Percentiles rank a stretch among this genome's conserved stretches.
Conservation (phyloP, 2,329 filamentous ascomycete genomes). For the Camillea tinctor region DNA sequence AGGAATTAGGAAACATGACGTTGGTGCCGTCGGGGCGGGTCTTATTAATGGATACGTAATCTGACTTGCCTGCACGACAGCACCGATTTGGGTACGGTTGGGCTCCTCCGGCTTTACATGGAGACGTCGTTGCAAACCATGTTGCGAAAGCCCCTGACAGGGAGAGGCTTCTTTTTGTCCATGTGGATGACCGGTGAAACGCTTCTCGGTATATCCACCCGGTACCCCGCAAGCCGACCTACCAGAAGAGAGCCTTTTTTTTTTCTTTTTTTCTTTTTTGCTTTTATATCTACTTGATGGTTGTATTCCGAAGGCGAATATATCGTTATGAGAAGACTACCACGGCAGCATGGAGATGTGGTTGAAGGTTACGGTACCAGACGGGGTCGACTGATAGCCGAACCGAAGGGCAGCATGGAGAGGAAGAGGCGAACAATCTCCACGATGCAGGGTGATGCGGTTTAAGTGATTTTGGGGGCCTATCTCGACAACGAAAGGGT, state of each 20-base stretch:
- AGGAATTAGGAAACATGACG: not conserved
- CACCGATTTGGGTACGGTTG: not conserved
- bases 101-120: not conserved
- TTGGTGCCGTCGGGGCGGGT: constrained; percentile 16
- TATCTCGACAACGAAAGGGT: not conserved
- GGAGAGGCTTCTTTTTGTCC: not conserved
- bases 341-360: not conserved
- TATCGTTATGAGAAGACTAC: not conserved
- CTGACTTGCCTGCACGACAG: not conserved
- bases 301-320: not conserved
- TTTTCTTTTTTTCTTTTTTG: no score
- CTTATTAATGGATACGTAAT: constrained; percentile 20
- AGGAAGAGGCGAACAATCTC: not conserved
- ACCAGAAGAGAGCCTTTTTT: not conserved
- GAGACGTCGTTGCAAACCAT: not conserved
- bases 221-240: not conserved
- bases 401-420: not conserved
- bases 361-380: not conserved
- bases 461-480: not conserved
- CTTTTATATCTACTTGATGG: not conserved
- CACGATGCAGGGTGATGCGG: not conserved
- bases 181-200: not conserved
- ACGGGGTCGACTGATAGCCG: not conserved
- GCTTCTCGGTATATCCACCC: not conserved
- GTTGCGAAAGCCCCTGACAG: not conserved